Evolutionary conservation across 306 rosid species (phyloP), one percentile per base, ranked within the genome.

Genomic region (Sesbania bispinosa): DNA sequence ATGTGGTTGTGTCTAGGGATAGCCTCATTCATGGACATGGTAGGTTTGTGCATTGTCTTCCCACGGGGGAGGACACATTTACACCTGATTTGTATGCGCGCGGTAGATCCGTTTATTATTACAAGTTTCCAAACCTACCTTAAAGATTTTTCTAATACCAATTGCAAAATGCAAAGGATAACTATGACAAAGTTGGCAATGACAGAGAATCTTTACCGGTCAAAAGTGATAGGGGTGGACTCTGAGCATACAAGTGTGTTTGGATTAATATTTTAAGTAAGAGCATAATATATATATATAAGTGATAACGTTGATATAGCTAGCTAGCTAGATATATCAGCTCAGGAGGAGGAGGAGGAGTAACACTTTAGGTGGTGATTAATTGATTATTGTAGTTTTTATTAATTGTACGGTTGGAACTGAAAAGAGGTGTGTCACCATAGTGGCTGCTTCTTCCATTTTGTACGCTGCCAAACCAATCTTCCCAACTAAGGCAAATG

Each of bases 131-230:
- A 69, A 79, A 77, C 70, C 27, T 13, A 8, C 10, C 26, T 15
- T 23, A 10, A 13, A 26, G n/a, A 18, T 6, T 14, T 76, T 71
- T 39, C 67, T 46, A 62, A 71, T 55, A 21, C 69, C 23, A 67
- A 77, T 36, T 57, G 51, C 20, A 63, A 21, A 77, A 42, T 57
- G 51, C 20, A 63, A 21, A 60, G 61, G 80, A 80, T 79, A 77
- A 68, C 36, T 35, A 80, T 75, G 82, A 54, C 73, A 83, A 77
- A 77, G 32, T 69, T 69, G 67, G 79, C 32, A 47, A 81, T 51
- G 76, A 77, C 77, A 74, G 85, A 79, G 93, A 88, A 88, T 91
- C 93, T 88, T 88, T 84, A 71, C 86, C 72, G 26, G 91, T 82
- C 89, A 88, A 88, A 85, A 81, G 84, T 76, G 74, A 63, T 30